phyloP scores from a whole-genome alignment of 164 flowering plant species.

The Protea cynaroides region DNA sequence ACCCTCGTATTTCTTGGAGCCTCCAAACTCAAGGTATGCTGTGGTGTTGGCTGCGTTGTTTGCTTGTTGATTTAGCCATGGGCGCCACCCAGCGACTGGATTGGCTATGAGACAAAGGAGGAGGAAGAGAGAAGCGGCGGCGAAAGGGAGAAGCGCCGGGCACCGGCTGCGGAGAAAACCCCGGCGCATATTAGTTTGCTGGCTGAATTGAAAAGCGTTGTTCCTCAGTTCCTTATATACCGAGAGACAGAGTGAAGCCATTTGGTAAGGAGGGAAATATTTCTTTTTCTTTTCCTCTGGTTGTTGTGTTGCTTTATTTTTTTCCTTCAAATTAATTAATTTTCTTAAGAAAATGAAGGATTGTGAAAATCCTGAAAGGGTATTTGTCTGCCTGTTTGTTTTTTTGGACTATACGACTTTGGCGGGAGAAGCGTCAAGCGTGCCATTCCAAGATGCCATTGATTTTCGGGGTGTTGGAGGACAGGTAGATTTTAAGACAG shows the following conservation, averaged over 20 bases:
- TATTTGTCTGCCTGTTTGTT: too few relatives aligned
- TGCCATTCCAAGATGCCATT: neutral
- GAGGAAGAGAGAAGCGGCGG: neutral
- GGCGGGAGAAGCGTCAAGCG: too few relatives aligned
- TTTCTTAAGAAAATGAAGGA: too few relatives aligned
- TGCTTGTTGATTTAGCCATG: neutral
- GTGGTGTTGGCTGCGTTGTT: neutral
- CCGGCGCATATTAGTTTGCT: constrained; percentile 18
- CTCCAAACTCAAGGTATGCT: neutral
- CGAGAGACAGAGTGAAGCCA: neutral
- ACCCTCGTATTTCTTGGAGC: constrained; percentile 1
- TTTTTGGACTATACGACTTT: too few relatives aligned
- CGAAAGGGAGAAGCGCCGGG: neutral
- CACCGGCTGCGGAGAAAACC: neutral
- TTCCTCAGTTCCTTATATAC: neutral
- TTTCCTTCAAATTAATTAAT: too few relatives aligned
- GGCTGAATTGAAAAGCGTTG: neutral
- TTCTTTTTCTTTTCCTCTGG: too few relatives aligned
- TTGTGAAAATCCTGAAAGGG: too few relatives aligned
- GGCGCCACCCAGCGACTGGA: neutral
- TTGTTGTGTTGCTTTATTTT: too few relatives aligned
- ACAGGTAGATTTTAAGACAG: neutral
- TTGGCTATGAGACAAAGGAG: neutral
- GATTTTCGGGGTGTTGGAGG: neutral
- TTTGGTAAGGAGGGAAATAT: too few relatives aligned